These are phyloP conservation scores for Saccharum spontaneum DNA, from an alignment of 176 grass and related monocot genomes.

Conservation along the genomic window DNA sequence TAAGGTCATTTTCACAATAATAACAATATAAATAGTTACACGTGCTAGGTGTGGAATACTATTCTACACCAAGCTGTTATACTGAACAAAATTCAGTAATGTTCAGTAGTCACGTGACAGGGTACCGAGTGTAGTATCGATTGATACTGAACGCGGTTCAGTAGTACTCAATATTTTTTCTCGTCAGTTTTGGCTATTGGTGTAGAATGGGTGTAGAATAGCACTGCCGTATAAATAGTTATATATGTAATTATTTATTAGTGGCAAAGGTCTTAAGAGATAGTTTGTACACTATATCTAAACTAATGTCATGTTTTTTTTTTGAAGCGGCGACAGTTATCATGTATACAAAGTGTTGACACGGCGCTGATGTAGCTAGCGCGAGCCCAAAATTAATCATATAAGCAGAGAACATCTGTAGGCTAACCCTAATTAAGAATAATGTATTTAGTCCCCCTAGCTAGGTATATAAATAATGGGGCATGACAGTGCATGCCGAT, in stretches of 20 bases:
- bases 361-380: neutral
- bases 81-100: too few species aligned
- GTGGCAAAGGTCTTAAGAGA: neutral
- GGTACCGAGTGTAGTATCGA: too few species aligned
- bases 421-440: slow-evolving; percentile 27
- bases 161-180: too few species aligned
- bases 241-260: neutral
- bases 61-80: too few species aligned
- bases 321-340: neutral
- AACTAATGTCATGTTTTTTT: neutral
- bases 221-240: too few species aligned
- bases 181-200: too few species aligned
- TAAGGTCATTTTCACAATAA: neutral
- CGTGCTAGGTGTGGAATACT: too few species aligned
- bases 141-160: too few species aligned
- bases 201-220: too few species aligned
- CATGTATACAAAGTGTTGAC: neutral
- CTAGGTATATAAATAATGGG: slow-evolving; percentile 32
- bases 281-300: neutral
- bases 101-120: too few species aligned
- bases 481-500: slow-evolving; percentile 43
- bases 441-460: slow-evolving; percentile 29
- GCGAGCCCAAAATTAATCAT: slow-evolving; percentile 48
- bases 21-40: neutral
- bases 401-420: slow-evolving; percentile 30